Evolutionary conservation across 768 basidiomycete genomes (phyloP).

Genomic region (Roridomyces roridus): DNA sequence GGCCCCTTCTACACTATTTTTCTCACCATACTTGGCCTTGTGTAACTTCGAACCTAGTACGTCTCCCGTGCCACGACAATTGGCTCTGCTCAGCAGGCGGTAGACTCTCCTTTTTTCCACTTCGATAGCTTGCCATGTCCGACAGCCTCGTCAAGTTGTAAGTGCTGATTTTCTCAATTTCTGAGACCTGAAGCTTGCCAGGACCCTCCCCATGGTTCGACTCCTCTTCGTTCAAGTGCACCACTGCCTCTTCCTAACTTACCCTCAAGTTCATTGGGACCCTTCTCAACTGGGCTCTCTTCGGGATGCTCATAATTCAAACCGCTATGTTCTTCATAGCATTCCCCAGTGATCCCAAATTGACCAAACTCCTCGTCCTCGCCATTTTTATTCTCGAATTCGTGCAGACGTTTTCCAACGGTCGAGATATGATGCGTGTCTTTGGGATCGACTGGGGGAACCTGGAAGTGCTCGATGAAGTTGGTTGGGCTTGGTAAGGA

Average conservation of each 20-base stretch:
- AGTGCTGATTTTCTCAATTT: background rate
- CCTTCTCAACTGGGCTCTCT: slow-evolving; percentile 16
- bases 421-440: background rate
- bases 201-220: background rate
- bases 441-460: slow-evolving; percentile 29
- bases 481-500: slow-evolving; percentile 23
- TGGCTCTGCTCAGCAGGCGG: too few relatives aligned
- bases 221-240: background rate
- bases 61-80: too few relatives aligned
- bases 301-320: slow-evolving; percentile 18
- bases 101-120: too few relatives aligned
- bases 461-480: slow-evolving; percentile 14
- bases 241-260: too few relatives aligned
- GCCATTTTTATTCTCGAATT: background rate
- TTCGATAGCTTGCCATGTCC: background rate
- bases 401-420: too few relatives aligned
- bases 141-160: background rate
- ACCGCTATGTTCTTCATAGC: slow-evolving; percentile 1
- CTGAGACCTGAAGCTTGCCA: background rate
- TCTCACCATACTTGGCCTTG: too few relatives aligned
- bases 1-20: too few relatives aligned
- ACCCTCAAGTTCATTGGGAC: slow-evolving; percentile 16
- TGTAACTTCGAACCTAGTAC: too few relatives aligned
- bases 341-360: background rate
- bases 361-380: background rate